Conservation (phyloP, 1,139 yeast genomes). For the Magnusiomyces tetraspermus region DNA sequence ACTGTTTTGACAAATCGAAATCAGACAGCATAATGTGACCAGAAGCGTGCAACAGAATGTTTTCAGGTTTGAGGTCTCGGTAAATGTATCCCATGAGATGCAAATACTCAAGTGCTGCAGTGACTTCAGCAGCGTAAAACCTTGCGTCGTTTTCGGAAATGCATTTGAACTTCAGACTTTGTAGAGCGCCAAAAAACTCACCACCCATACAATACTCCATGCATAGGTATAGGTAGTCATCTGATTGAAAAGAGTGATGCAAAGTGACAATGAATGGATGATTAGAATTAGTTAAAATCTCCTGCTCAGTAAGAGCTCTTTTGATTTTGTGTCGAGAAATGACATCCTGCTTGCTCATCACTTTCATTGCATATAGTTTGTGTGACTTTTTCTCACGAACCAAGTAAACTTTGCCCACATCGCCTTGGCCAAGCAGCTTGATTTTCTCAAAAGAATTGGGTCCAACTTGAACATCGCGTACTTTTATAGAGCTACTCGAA, state of each 20-base stretch:
- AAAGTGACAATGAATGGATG: conserved; percentile 96
- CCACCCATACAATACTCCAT: conserved; percentile 99
- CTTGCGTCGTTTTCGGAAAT: conserved; percentile 81
- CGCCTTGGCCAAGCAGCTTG: conserved; percentile 86
- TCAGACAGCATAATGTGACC: conserved; percentile 98
- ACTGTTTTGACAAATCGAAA: conserved; percentile 88
- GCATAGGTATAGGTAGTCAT: conserved; percentile 80
- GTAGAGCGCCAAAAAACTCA: conserved; percentile 92
- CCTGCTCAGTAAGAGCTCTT: conserved; percentile 93
- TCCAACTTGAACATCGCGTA: conserved; percentile 70
- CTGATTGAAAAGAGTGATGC: conserved; percentile 93
- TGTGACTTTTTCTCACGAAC: conserved; percentile 74
- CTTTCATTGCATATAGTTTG: conserved; percentile 85
- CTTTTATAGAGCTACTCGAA: conserved; percentile 56
- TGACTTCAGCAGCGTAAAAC: conserved; percentile 94
- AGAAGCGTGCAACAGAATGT: conserved; percentile 82
- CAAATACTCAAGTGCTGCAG: conserved; percentile 91
- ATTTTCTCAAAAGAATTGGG: conserved; percentile 85
- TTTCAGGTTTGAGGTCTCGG: conserved; percentile 92
- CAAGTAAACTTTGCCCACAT: conserved; percentile 91
- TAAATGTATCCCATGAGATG: conserved; percentile 96
- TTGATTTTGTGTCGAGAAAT: conserved; percentile 89
- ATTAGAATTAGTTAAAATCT: conserved; percentile 85
- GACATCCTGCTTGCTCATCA: conserved; percentile 85
- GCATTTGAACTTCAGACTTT: conserved; percentile 79